These are phyloP conservation scores for Fraxinus floribunda DNA, from an alignment of 305 asterid species.

Conservation along the genomic window DNA sequence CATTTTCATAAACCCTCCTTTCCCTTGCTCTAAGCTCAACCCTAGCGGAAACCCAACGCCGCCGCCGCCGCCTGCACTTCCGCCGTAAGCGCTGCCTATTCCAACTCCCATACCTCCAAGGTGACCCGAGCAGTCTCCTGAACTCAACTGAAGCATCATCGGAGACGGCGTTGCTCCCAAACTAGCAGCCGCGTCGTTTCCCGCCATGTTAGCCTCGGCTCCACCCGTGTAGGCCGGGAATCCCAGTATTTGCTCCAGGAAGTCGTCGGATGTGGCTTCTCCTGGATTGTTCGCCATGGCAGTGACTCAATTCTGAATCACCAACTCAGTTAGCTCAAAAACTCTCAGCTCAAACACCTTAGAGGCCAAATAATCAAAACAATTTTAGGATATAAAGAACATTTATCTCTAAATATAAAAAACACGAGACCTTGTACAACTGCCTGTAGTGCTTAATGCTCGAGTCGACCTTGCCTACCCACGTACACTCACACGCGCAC, in stretches of 20 bases:
- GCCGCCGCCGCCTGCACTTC: constrained; percentile 30
- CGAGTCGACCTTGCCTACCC: not conserved
- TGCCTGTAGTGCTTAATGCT: not conserved
- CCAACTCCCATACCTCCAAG: constrained; percentile 45
- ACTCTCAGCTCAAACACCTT: not conserved
- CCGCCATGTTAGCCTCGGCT: constrained; percentile 34
- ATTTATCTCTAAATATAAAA: too few species aligned
- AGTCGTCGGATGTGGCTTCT: constrained; percentile 52
- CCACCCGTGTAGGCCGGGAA: constrained; percentile 39
- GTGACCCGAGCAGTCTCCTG: constrained; percentile 39
- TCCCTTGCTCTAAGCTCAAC: constrained; percentile 84
- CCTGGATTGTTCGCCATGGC: constrained; percentile 44
- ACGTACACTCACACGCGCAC: not conserved
- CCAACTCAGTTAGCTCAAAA: not conserved
- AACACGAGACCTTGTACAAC: too few species aligned
- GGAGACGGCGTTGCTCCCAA: constrained; percentile 31
- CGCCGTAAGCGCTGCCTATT: constrained; percentile 31
- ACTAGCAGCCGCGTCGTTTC: constrained; percentile 28
- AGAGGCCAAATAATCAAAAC: not conserved
- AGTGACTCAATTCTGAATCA: constrained; percentile 11
- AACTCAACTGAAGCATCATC: constrained; percentile 15
- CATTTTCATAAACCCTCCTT: constrained; percentile 59
- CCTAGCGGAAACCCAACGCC: constrained; percentile 69
- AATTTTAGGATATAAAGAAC: not conserved
- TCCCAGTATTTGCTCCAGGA: constrained; percentile 52